Percentiles rank a stretch among this genome's conserved stretches.
Conservation (phyloP, 208 protist genomes). For the Leptomonas pyrrhocoris region DNA sequence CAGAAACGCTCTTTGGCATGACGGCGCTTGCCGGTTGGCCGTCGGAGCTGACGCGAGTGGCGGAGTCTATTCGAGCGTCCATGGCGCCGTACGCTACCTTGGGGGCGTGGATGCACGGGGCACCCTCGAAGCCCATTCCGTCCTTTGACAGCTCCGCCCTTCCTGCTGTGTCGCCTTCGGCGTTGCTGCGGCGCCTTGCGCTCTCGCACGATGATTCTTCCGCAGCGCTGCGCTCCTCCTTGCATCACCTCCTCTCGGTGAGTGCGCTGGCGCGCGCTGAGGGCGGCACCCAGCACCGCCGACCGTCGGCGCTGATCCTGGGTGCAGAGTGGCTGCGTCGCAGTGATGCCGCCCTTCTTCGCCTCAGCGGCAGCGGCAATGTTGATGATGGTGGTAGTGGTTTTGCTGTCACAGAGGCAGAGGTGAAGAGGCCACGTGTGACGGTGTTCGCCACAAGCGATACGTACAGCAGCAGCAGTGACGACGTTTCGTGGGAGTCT, state of each 20-base stretch:
- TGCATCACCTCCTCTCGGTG: conserved; percentile 25
- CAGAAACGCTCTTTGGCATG: conserved; percentile 19
- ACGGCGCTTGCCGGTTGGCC: conserved; percentile 10
- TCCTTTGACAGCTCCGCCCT: conserved; percentile 3
- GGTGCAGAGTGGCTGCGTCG: conserved; percentile 26
- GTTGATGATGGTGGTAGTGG: background rate
- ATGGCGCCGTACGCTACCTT: conserved; percentile 22
- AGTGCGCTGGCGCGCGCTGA: background rate
- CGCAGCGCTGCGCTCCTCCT: conserved; percentile 2
- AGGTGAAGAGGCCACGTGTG: conserved; percentile 6
- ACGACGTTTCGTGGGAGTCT: conserved; percentile 12
- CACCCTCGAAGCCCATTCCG: conserved; percentile 3
- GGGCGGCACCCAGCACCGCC: background rate
- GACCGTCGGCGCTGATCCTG: conserved; percentile 14
- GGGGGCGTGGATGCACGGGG: conserved; percentile 26
- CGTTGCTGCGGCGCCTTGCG: background rate
- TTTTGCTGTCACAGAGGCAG: background rate
- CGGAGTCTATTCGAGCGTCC: conserved; percentile 15
- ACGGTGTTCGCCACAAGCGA: conserved; percentile 9
- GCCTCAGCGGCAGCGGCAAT: background rate
- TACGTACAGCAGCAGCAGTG: background rate
- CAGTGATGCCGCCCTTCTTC: background rate
- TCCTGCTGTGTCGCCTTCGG: background rate
- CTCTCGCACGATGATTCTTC: background rate
- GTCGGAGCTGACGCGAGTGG: background rate